Evolutionary conservation across 129 eudicot genomes (phyloP), one percentile per base, ranked within the genome.

Genomic region (Calendula officinalis): DNA sequence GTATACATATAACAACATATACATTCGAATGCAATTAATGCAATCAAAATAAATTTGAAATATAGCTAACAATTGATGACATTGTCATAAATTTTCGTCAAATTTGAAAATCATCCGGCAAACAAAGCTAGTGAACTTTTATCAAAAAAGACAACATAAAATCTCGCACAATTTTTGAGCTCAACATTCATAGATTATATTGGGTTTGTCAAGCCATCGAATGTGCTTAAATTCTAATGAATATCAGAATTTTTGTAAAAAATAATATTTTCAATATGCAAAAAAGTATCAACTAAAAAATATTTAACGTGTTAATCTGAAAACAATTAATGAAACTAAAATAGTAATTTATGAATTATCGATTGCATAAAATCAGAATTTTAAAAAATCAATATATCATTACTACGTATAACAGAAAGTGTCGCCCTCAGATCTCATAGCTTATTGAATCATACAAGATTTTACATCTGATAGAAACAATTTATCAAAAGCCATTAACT

Each of bases 371-470:
- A 38, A 14, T 36, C 34, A 39, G 12, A 39, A 17, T 3, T 58
- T 13, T 9, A 54, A 22, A n/a, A 8, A 5, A 39, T 39, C 8
- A 39, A 39, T 5, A 39, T 2, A 39, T 2, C 8, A 6, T 2
- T 39, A 39, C n/a, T n/a, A n/a, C n/a, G n/a, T n/a, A n/a, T n/a
- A 41, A 11, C 8, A 43, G 34, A 6, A 15, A 37, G 9, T 16
- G 5, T 1, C 32, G 74, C 74, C 74, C 74, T 69, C 74, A 69
- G 58, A 69, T 69, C 74, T 69, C 74, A 69, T 69, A 69, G 74
- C 74, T 64, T 66, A 69, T 8, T 45, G 55, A 66, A 69, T 69
- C 74, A 69, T 57, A 37, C 33, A 56, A 56, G 66, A 65, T 44
- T 45, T 56, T 69, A 56, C 58, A 69, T 14, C 22, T 35, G 48